Evolutionary conservation across 176 grass and related monocot genomes (phyloP), one percentile per base, ranked within the genome.

Genomic region (Triticum monococcum): DNA sequence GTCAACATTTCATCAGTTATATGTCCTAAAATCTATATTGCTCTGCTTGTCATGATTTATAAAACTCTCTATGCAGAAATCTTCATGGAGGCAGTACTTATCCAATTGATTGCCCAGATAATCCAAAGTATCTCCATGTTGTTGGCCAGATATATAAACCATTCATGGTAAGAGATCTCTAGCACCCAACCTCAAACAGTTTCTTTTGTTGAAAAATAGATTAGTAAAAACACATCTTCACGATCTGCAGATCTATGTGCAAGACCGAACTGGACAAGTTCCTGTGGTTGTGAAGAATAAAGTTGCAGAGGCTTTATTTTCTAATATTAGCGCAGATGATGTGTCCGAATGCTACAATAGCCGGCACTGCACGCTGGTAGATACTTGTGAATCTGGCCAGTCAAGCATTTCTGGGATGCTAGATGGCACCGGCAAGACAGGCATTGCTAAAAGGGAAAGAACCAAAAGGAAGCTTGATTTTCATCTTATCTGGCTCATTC

Each of bases 281-380:
- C 85, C 90, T 83, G 64, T 95, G 59, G 83, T 88, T 68, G 90
- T 95, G 18, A 90, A 67, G 83, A 95, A 95, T 62, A 95, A 88
- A 77, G 90, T 86, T 75, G 93, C 93, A 0, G 93, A 95, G 83
- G 84, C 84, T 28, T 81, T 95, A 81, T 95, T 95, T 80, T 88
- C 82, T 18, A 92, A 88, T 73, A 81, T 95, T 3, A 74, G 25
- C 38, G 93, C 93, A 18, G 88, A 92, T 70, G 83, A 86, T 86
- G 85, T 92, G 45, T 85, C 60, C 30, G 84, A 75, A 68, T 86
- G 88, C 79, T 90, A 86, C 57, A 68, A 81, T 12, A 81, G 22
- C 28, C 28, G 71, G 32, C 73, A 35, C 25, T 12, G 17, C 64
- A 60, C 46, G 43, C 67, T 67, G 82, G 63, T 57, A 68, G 73